Evolutionary conservation across 177 flowering plant species (phyloP).

Genomic region (Vitis hybrid): DNA sequence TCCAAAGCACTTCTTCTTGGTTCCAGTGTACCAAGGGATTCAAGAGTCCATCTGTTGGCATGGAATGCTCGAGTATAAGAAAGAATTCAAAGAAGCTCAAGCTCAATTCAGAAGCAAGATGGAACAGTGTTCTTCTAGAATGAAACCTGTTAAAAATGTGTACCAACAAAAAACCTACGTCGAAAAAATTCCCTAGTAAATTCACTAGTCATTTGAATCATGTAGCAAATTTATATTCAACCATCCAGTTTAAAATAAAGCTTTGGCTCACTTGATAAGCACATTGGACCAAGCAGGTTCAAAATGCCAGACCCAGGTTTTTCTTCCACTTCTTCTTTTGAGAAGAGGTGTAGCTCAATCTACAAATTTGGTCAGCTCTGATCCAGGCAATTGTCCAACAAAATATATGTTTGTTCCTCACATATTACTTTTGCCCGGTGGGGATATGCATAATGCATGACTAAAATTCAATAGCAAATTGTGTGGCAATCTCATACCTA

Average conservation of each 20-base stretch:
- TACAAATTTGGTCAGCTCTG: background rate
- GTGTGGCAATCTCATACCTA: background rate
- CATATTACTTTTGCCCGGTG: too few relatives aligned
- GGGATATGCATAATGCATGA: too few relatives aligned
- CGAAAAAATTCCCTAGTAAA: background rate
- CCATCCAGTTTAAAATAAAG: background rate
- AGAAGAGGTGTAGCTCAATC: background rate
- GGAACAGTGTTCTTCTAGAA: too few relatives aligned
- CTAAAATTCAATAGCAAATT: background rate
- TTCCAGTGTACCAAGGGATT: constrained; percentile 63
- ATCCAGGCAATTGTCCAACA: background rate
- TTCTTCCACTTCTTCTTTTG: too few relatives aligned
- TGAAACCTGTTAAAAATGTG: background rate
- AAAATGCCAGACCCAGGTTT: background rate
- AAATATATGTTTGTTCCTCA: too few relatives aligned
- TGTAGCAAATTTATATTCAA: background rate
- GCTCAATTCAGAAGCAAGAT: too few relatives aligned
- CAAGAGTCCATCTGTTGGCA: constrained; percentile 75
- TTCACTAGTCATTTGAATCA: background rate
- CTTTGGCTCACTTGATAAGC: background rate
- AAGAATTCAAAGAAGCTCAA: too few relatives aligned
- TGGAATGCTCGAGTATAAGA: background rate
- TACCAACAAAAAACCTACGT: background rate
- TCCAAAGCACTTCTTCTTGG: constrained; percentile 94
- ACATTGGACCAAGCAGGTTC: background rate